These are phyloP conservation scores for Ganoderma lingzhi DNA, from an alignment of 1,284 basidiomycete genomes.

Conservation along the genomic window DNA sequence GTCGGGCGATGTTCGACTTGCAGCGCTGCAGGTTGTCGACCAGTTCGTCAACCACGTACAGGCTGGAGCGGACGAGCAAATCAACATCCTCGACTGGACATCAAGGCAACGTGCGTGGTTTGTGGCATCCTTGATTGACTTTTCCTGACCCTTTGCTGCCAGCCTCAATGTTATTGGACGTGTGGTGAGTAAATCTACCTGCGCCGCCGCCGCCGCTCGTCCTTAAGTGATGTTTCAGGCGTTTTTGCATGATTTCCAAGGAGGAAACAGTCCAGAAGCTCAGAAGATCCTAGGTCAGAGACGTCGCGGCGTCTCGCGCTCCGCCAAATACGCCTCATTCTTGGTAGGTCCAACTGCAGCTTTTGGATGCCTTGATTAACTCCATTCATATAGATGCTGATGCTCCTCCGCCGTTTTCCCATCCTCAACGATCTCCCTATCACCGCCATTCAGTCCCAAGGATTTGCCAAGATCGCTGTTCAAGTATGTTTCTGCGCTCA, in stretches of 20 bases:
- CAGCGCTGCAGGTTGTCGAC: constrained; percentile 27
- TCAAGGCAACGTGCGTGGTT: constrained; percentile 30
- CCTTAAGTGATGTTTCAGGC: constrained; percentile 12
- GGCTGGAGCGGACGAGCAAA: neutral
- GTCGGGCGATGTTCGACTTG: constrained; percentile 23
- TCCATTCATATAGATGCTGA: constrained; percentile 24
- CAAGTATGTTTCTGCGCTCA: constrained; percentile 19
- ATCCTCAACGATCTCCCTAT: constrained; percentile 38
- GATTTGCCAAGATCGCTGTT: constrained; percentile 35
- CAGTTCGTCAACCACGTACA: constrained; percentile 11
- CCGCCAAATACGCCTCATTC: constrained; percentile 2
- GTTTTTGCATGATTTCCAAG: constrained; percentile 38
- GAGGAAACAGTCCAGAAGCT: constrained; percentile 36
- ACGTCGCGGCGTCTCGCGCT: constrained; percentile 23
- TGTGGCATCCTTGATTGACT: neutral
- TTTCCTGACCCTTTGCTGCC: neutral
- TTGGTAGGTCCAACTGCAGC: neutral
- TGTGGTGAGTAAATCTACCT: constrained; percentile 9
- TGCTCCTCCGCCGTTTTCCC: constrained; percentile 39
- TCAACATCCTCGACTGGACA: constrained; percentile 35
- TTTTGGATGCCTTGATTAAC: neutral
- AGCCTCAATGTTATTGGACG: constrained; percentile 23
- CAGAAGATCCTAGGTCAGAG: constrained; percentile 31
- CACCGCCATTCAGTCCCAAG: constrained; percentile 36
- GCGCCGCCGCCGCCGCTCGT: neutral